Evolutionary conservation across 23 red algal species (phyloP).

Genomic region (Agarophyton chilense): DNA sequence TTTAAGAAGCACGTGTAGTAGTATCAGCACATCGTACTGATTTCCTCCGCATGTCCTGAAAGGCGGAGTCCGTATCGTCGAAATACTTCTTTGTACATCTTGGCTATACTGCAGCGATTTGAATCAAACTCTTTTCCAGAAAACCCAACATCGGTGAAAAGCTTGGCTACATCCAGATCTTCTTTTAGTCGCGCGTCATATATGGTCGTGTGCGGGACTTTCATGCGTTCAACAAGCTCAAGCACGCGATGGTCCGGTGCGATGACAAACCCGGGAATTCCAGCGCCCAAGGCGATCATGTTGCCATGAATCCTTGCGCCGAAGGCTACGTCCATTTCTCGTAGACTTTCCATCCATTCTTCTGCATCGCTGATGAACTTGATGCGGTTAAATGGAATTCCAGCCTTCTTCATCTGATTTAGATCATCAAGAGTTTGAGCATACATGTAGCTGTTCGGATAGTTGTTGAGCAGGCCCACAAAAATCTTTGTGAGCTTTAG

Average conservation of each 20-base stretch:
- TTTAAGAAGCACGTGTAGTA: no score
- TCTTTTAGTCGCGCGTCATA: conserved; percentile 25
- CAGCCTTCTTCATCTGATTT: conserved; percentile 16
- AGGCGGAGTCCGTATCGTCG: neutral
- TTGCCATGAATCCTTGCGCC: conserved; percentile 47
- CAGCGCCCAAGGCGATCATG: conserved; percentile 30
- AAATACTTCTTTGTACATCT: conserved; percentile 33
- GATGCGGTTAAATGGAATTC: conserved; percentile 42
- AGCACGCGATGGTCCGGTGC: conserved; percentile 44
- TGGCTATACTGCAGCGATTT: conserved; percentile 29
- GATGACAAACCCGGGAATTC: conserved; percentile 41
- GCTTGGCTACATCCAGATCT: conserved; percentile 7
- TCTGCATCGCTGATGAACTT: conserved; percentile 24
- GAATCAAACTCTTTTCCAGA: conserved; percentile 28
- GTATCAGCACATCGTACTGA: conserved; percentile 19
- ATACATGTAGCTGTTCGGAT: conserved; percentile 50
- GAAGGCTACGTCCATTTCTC: conserved; percentile 32
- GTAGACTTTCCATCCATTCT: conserved; percentile 32
- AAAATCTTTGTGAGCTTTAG: neutral
- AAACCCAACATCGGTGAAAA: conserved; percentile 33
- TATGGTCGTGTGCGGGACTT: conserved; percentile 30
- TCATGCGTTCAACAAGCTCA: conserved; percentile 40
- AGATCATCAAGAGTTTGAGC: conserved; percentile 29
- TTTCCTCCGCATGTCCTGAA: conserved; percentile 21
- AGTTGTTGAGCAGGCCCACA: neutral